Base-by-base conservation (phyloP, 2,329 filamentous ascomycete genomes). In the Cladosporium sp. region DNA sequence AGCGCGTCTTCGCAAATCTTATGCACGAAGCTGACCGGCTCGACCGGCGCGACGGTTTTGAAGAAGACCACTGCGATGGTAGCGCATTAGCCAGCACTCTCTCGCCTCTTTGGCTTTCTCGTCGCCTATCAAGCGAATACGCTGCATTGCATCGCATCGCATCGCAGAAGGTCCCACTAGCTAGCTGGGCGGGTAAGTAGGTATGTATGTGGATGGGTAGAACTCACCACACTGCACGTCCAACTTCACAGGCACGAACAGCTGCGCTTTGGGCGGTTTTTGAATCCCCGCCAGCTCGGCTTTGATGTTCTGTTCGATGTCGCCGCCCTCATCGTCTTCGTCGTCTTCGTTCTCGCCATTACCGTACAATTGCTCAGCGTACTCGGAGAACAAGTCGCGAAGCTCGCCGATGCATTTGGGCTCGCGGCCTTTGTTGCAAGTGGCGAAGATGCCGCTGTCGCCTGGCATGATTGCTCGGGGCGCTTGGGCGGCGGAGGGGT, bases 371-470 rank as follows among this genome's bases (percentile, higher is more conserved):
- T 78, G 81, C 63, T 87, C 81, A 20, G 83, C 86, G 66, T 89
- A 90, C 84, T 91, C 67, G 6, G 62, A 64, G 66, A 90, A 88
- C 20, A 91, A 74, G 58, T 81, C 74, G 58, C 78, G 79, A 61
- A 91, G 78, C 69, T 93, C 89, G 50, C 79, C 77, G 2, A 88
- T 80, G 13, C 88, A 87, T 71, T 85, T 87, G 40, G 78, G 78
- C 72, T 90, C 88, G 75, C 88, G 87, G 62, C 83, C 83, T 68
- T 87, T 82, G 52, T 87, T 84, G 69, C 88, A 92, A 0, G 89
- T 91, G 25, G 87, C 86, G 88, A 88, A 93, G 58, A 93, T 85
- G 4, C 89, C 89, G 53, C 80, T 77, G 66, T 91, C 87, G 4
- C 88, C 88, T 4, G 86, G 77, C 64, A 89, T 83, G 48, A 91